Conservation (phyloP, 176 grass and related monocot genomes). For the Triticum aestivum region IWGSC_CS_RefSeq_v2.1 NC_057797.1:34700986-34701485, state of each 20-base stretch:
- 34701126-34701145: too few species aligned
- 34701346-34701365: slow-evolving; percentile 16
- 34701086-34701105: too few species aligned
- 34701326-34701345: slow-evolving; percentile 26
- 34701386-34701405: not conserved
- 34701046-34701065: too few species aligned
- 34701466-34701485: slow-evolving; percentile 16
- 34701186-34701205: not conserved
- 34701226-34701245: not conserved
- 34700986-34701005: too few species aligned
- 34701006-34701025: too few species aligned
- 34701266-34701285: slow-evolving; percentile 20
- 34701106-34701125: too few species aligned
- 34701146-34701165: too few species aligned
- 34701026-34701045: too few species aligned
- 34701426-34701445: slow-evolving; percentile 28
- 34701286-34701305: slow-evolving; percentile 33
- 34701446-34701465: slow-evolving; percentile 28
- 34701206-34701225: not conserved
- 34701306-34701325: slow-evolving; percentile 24
- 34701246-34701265: not conserved
- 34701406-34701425: not conserved
- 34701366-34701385: slow-evolving; percentile 11
- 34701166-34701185: not conserved
- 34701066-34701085: too few species aligned